phyloP scores from a whole-genome alignment of 257 asterid genomes.

The Mitragyna speciosa region DNA sequence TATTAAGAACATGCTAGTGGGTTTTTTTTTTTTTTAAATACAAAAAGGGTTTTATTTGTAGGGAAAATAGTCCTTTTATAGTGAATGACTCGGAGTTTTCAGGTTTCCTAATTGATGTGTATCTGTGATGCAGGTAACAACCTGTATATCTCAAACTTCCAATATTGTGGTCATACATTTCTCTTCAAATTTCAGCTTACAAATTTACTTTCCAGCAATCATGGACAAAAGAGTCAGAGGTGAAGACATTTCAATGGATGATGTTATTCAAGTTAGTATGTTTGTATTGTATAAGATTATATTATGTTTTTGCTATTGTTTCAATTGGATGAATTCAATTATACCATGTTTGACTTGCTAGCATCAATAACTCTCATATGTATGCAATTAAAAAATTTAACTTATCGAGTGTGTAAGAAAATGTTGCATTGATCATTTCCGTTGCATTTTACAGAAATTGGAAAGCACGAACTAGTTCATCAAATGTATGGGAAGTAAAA shows the following conservation, averaged over 20 bases:
- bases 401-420: background rate
- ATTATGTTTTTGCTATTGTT: background rate
- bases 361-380: no score
- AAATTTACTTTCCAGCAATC: conserved; percentile 62
- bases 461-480: background rate
- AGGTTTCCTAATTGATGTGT: background rate
- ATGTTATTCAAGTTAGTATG: conserved; percentile 73
- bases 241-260: conserved; percentile 67
- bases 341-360: background rate
- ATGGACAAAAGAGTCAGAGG: conserved; percentile 86
- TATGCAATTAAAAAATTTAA: background rate
- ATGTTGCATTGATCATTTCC: background rate
- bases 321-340: background rate
- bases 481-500: background rate
- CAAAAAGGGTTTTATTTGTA: background rate
- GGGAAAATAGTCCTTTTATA: background rate
- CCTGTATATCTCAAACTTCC: conserved; percentile 17
- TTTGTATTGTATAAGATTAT: background rate
- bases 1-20: background rate
- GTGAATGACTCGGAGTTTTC: background rate
- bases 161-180: conserved; percentile 29
- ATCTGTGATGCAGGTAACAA: conserved; percentile 7
- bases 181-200: conserved; percentile 32
- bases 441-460: background rate
- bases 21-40: background rate